Percentiles rank a stretch among this genome's conserved stretches.
phyloP scores from a whole-genome alignment of 495 filamentous ascomycete species.

The Jackrogersella multiformis region DNA sequence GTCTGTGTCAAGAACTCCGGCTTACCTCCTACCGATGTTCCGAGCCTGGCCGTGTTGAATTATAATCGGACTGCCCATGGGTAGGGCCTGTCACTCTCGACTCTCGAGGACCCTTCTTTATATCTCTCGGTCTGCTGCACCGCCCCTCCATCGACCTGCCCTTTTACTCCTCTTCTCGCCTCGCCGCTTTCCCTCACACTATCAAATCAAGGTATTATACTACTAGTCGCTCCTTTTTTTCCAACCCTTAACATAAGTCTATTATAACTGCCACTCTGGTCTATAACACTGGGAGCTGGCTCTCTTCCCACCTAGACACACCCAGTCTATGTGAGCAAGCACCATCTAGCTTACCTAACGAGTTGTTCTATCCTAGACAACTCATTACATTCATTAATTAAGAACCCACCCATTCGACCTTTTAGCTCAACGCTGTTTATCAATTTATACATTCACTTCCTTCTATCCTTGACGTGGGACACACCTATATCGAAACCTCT shows the following conservation, averaged over 20 bases:
- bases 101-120: slow-evolving; percentile 61
- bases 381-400: slow-evolving; percentile 60
- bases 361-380: slow-evolving; percentile 51
- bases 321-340: slow-evolving; percentile 50
- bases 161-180: slow-evolving; percentile 47
- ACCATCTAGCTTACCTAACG: slow-evolving; percentile 48
- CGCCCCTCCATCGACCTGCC: slow-evolving; percentile 51
- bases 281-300: slow-evolving; percentile 64
- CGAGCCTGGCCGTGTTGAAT: slow-evolving; percentile 57
- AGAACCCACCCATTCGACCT: slow-evolving; percentile 16
- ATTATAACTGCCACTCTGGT: slow-evolving; percentile 57
- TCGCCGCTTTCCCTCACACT: slow-evolving; percentile 47
- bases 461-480: slow-evolving; percentile 17
- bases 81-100: slow-evolving; percentile 46
- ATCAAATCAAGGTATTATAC: slow-evolving; percentile 49
- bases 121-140: slow-evolving; percentile 58
- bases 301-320: slow-evolving; percentile 55
- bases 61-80: slow-evolving; percentile 48
- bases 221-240: slow-evolving; percentile 56
- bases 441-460: slow-evolving; percentile 45
- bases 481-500: slow-evolving; percentile 9
- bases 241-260: slow-evolving; percentile 41
- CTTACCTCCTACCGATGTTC: slow-evolving; percentile 63
- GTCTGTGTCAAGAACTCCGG: slow-evolving; percentile 61
- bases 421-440: slow-evolving; percentile 28